Conservation (phyloP, 2,329 filamentous ascomycete species). For the Aplosporella prunicola region DNA sequence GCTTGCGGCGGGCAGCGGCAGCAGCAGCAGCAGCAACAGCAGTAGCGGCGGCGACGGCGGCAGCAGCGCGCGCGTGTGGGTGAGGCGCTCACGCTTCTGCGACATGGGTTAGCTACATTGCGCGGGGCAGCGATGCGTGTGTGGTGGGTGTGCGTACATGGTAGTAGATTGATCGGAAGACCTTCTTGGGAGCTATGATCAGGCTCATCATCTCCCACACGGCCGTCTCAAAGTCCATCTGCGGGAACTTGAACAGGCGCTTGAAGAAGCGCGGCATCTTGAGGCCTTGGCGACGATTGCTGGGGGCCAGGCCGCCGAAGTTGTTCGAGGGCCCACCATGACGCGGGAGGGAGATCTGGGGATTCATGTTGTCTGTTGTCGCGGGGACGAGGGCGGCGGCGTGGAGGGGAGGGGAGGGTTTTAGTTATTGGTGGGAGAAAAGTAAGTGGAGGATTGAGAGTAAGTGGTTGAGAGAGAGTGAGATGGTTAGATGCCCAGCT, state of each 20-base stretch:
- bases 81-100: constrained; percentile 31
- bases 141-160: constrained; percentile 38
- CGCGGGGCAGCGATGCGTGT: constrained; percentile 1
- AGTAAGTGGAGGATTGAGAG: no score
- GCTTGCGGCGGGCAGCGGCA: neutral
- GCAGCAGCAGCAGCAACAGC: neutral
- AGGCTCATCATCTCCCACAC: constrained; percentile 64
- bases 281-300: constrained; percentile 42
- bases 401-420: no score
- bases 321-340: constrained; percentile 41
- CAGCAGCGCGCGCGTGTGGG: constrained; percentile 12
- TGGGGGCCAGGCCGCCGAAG: constrained; percentile 43
- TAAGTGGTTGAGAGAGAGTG: no score
- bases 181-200: constrained; percentile 60
- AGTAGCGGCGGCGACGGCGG: neutral
- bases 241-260: constrained; percentile 60
- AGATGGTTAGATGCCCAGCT: no score
- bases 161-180: constrained; percentile 62
- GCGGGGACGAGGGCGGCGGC: constrained; percentile 1
- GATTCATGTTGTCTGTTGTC: constrained; percentile 39
- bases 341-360: constrained; percentile 50
- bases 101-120: constrained; percentile 3
- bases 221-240: constrained; percentile 67
- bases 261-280: constrained; percentile 60
- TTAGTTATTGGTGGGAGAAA: no score